Conservation (phyloP, 805 yeast species). For the Priceomyces medius region DNA sequence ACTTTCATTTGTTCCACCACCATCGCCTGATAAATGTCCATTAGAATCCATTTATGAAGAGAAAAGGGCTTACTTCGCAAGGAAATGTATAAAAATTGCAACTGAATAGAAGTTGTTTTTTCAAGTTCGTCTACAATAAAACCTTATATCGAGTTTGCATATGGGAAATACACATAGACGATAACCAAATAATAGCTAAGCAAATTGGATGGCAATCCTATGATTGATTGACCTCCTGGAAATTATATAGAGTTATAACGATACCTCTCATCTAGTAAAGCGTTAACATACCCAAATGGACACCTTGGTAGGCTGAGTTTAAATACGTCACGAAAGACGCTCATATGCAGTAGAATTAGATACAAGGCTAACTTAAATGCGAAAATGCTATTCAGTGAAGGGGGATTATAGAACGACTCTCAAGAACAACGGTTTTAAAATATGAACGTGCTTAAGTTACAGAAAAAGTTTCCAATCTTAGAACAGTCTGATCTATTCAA, state of each 20-base stretch:
- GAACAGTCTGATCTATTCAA: conserved; percentile 83
- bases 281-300: too few species aligned
- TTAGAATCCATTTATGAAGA: neutral
- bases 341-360: conserved; percentile 1
- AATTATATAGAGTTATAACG: too few species aligned
- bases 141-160: neutral
- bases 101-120: too few species aligned
- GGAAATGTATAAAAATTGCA: too few species aligned
- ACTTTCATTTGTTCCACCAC: neutral
- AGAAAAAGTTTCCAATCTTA: conserved; percentile 81
- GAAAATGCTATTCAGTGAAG: neutral
- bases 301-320: conserved; percentile 1
- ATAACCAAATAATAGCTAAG: too few species aligned
- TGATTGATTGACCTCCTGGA: too few species aligned
- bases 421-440: neutral
- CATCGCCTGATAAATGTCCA: neutral
- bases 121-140: neutral
- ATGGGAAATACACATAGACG: too few species aligned
- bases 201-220: too few species aligned
- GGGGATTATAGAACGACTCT: neutral
- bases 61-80: neutral
- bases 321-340: neutral
- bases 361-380: neutral
- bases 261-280: too few species aligned
- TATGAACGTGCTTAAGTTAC: conserved; percentile 45